Conservation (phyloP, 371 early-diverging fungal genomes). For the Apophysomyces sp. region DNA sequence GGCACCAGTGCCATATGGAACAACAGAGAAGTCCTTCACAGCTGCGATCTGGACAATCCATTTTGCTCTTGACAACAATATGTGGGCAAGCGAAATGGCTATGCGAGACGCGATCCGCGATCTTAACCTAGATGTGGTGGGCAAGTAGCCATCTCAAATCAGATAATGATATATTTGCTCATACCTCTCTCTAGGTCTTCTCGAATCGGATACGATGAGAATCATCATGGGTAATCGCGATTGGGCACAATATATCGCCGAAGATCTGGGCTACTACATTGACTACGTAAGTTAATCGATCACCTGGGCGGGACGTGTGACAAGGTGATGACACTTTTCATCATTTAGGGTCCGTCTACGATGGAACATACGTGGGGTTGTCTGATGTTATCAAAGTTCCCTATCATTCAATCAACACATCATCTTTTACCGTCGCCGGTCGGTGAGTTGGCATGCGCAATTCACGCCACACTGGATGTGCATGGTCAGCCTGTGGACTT, state of each 20-base stretch:
- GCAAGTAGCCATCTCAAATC: slow-evolving; percentile 23
- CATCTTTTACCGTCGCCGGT: slow-evolving; percentile 80
- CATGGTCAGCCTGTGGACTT: slow-evolving; percentile 80
- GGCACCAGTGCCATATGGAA: slow-evolving; percentile 60
- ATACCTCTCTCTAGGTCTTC: slow-evolving; percentile 41
- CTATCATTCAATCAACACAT: slow-evolving; percentile 70
- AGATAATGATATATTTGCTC: not conserved
- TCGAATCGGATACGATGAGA: slow-evolving; percentile 80
- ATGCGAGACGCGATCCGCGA: slow-evolving; percentile 79
- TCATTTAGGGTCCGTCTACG: slow-evolving; percentile 64
- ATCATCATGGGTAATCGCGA: slow-evolving; percentile 89
- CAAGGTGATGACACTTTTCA: not conserved
- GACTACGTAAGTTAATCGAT: slow-evolving; percentile 60
- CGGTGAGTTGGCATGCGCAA: slow-evolving; percentile 85
- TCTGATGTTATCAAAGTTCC: slow-evolving; percentile 83
- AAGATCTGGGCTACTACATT: slow-evolving; percentile 74
- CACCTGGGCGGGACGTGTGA: not conserved
- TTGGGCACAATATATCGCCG: slow-evolving; percentile 78
- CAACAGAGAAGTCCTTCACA: slow-evolving; percentile 71
- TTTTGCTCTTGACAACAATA: slow-evolving; percentile 82
- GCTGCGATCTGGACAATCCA: slow-evolving; percentile 88
- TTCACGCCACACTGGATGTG: slow-evolving; percentile 83
- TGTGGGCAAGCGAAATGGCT: slow-evolving; percentile 77
- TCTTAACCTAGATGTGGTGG: slow-evolving; percentile 79
- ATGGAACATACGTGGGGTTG: slow-evolving; percentile 90